Conservation (phyloP, 176 grass and related monocot species). For the Musa troglodytarum region DNA sequence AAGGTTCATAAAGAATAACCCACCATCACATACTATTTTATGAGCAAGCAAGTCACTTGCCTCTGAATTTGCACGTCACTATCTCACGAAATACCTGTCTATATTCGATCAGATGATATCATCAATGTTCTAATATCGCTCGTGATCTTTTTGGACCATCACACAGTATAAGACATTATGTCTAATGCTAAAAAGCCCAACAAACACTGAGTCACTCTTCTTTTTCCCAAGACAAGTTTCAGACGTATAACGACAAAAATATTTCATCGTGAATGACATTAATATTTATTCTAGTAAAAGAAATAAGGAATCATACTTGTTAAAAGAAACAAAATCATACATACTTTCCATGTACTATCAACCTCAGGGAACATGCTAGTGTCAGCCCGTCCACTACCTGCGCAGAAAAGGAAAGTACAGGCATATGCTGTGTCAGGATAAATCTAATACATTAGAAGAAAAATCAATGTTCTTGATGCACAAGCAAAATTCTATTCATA, state of each 20-base stretch:
- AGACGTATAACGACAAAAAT: neutral
- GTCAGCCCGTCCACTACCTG: constrained; percentile 53
- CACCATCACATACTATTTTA: too few species aligned
- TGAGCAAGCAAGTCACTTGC: too few species aligned
- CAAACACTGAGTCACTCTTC: neutral
- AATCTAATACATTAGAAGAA: neutral
- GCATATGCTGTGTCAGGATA: neutral
- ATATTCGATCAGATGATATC: neutral
- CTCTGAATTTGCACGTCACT: too few species aligned
- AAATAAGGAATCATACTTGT: neutral
- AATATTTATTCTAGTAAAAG: neutral
- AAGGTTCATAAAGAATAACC: too few species aligned
- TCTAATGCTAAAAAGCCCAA: neutral
- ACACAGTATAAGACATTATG: neutral
- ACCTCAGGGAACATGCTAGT: constrained; percentile 82
- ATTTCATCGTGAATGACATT: neutral
- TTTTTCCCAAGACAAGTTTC: neutral
- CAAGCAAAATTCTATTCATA: neutral
- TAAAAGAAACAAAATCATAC: neutral
- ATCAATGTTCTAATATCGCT: neutral
- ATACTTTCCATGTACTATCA: constrained; percentile 91
- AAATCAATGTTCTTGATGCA: neutral
- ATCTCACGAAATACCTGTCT: too few species aligned
- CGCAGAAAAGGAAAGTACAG: neutral
- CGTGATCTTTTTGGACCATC: neutral